Evolutionary conservation across 768 basidiomycete genomes (phyloP), one percentile per base, ranked within the genome.

Genomic region (Botryobasidium botryosum): DNA sequence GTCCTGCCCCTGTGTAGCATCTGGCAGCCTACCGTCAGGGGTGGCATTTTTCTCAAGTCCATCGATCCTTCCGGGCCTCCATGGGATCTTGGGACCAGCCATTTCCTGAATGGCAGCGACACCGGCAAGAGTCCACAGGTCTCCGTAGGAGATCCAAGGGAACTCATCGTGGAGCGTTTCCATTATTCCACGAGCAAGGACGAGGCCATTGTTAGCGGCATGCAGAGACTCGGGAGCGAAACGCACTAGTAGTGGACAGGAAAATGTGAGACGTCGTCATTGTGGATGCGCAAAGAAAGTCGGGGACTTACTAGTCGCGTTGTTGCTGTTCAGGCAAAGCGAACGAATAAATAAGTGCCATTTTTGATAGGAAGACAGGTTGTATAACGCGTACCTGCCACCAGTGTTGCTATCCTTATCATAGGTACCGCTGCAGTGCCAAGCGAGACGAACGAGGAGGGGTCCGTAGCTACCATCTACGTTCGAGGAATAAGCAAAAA

Each of bases 91-190:
- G 36, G 92, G 92, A 12, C 92, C 92, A 45, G 73, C 78, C 72
- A 88, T 80, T 68, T 97, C 92, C 69, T 80, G 82, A 41, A 96
- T 65, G 44, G 91, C 90, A 52, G 72, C 74, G 46, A 96, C 91
- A 57, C 92, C 92, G 44, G 67, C 92, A 31, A 99, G 78, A 21
- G 92, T 99, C 90, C 91, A 94, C 46, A 94, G 68, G 59, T 96
- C 91, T 51, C 90, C 91, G 60, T 94, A 97, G 47, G 74, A 81
- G 52, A 97, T 94, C 87, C 90, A 91, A 0, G 77, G 71, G 67
- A 81, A 86, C 54, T 92, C 74, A 43, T 75, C 56, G 67, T 97
- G 91, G 57, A 96, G 61, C 46, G 80, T 71, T 57, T 94, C 84
- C 74, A 96, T 78, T 47, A 84, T 60, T 4, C 61, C 68, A 46